Evolutionary conservation across 345 rosid species (phyloP), one percentile per base, ranked within the genome.

Genomic region (Noccaea bulbosa): DNA sequence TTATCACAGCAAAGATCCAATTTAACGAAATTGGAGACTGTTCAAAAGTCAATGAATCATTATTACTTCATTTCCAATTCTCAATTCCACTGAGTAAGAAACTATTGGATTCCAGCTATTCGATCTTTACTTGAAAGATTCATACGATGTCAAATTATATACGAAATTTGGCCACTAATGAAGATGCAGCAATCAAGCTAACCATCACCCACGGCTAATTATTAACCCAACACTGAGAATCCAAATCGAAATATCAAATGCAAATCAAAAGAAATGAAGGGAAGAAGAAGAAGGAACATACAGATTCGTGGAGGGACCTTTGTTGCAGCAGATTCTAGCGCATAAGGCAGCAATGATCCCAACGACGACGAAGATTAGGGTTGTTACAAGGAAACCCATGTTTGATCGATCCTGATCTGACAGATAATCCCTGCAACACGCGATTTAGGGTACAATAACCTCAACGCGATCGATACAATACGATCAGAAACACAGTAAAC

Each of bases 361-460:
- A 70, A 88, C 73, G 80, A 88, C 91, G 11, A 65, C 74, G 84
- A 92, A 95, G 55, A 90, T 88, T 72, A 90, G 81, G 60, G 88
- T 88, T 61, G 97, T 95, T 16, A 92, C 83, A 40, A 92, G 60
- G 74, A 95, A 95, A 56, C 98, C 99, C 99, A 92, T 92, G 32
- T 48, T 62, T 71, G 79, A 76, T 82, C 77, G 79, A 76, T 82
- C 77, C 79, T 65, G 67, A 74, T 71, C 72, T 27, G 65, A 70
- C 16, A 51, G 12, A 45, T 17, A 72, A 7, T 64, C 73, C 59
- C 81, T 73, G 64, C 64, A 33, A 73, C 8, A n/a, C 14, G 54
- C 44, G 37, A 68, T 67, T 60, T 34, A 60, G 41, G 63, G 44
- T 44, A 56, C 20, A 58, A 37, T 47, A 17, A 43, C 46, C 69